Conservation (phyloP, 2,329 filamentous ascomycete species). For the Podosphaera aphanis region DNA sequence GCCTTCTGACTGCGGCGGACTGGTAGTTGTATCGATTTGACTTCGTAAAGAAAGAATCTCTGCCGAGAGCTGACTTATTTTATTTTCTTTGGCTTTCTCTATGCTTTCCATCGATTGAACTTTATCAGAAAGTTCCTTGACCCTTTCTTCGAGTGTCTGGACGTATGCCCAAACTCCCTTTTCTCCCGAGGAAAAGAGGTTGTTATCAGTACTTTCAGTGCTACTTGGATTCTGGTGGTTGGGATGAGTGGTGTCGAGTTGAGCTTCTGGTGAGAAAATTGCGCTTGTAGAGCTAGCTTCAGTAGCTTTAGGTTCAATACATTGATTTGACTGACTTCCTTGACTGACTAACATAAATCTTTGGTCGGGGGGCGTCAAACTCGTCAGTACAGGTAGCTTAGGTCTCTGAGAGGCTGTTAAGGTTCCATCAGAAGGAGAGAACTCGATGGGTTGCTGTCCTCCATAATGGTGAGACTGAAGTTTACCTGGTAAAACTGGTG, state of each 20-base stretch:
- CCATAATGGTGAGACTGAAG: constrained; percentile 40
- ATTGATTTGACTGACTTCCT: constrained; percentile 7
- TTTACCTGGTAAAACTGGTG: constrained; percentile 41
- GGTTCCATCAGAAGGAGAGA: constrained; percentile 19
- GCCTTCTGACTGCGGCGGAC: neutral
- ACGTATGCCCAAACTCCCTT: constrained; percentile 50
- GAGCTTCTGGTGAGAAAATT: constrained; percentile 23
- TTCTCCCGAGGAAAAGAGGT: constrained; percentile 38
- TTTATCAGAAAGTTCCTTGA: constrained; percentile 24
- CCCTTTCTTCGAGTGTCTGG: constrained; percentile 39
- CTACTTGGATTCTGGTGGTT: constrained; percentile 31
- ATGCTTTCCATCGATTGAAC: constrained; percentile 19
- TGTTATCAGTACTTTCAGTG: constrained; percentile 36
- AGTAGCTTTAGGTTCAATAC: constrained; percentile 6
- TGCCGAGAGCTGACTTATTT: constrained; percentile 13
- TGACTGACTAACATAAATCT: constrained; percentile 15
- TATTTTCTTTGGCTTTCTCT: constrained; percentile 12
- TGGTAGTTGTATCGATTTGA: constrained; percentile 8
- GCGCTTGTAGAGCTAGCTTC: constrained; percentile 11
- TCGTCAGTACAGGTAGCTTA: constrained; percentile 15
- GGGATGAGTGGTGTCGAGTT: constrained; percentile 5
- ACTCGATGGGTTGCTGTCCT: constrained; percentile 31
- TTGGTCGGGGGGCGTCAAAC: constrained; percentile 15
- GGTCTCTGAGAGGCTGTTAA: constrained; percentile 13
- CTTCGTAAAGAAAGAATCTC: constrained; percentile 12